Conservation (phyloP, 2,329 filamentous ascomycete genomes). For the Ceratocystis lukuohia region DNA sequence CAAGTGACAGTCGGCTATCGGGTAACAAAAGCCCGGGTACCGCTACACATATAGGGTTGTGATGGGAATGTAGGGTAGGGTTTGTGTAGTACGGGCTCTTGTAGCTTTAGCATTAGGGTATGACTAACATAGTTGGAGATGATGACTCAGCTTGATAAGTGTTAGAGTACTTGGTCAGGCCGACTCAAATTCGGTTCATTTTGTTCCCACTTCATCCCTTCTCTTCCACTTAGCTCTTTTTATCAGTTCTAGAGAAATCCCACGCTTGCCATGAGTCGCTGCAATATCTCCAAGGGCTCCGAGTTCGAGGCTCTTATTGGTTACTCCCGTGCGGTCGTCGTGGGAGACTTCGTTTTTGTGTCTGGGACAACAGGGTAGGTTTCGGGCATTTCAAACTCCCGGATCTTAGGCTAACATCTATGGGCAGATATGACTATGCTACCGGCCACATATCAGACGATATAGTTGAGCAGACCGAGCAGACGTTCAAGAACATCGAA, state of each 20-base stretch:
- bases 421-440: constrained; percentile 37
- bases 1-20: no score
- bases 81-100: no score
- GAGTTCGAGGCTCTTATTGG: constrained; percentile 40
- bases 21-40: no score
- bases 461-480: constrained; percentile 37
- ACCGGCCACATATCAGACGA: constrained; percentile 34
- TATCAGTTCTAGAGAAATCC: not conserved
- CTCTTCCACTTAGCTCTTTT: not conserved
- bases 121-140: no score
- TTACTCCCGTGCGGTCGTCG: constrained; percentile 41
- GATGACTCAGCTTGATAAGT: no score
- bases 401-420: not conserved
- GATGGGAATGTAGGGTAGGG: no score
- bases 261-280: not conserved
- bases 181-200: not conserved
- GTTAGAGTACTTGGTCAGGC: not conserved
- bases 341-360: constrained; percentile 39
- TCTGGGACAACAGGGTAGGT: constrained; percentile 41
- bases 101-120: no score
- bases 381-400: not conserved
- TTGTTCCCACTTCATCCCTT: not conserved
- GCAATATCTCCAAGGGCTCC: constrained; percentile 35
- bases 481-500: constrained; percentile 36
- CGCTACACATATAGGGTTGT: no score